Percentiles rank a stretch among this genome's conserved stretches.
phyloP scores from a whole-genome alignment of 129 eudicot species.

The carrot (Daucus carota) region DH1_v3.0 NC_030388.2:32480001-32480500 shows the following conservation, averaged over 20 bases:
- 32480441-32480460: neutral
- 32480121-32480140: conserved; percentile 1
- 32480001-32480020: no score
- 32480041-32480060: no score
- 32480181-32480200: neutral
- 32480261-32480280: neutral
- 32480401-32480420: neutral
- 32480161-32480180: conserved; percentile 6
- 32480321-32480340: no score
- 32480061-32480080: no score
- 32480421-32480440: neutral
- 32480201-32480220: conserved; percentile 6
- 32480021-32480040: no score
- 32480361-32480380: neutral
- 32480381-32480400: conserved; percentile 2
- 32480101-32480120: no score
- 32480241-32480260: conserved; percentile 7
- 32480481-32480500: neutral
- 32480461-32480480: neutral
- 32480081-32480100: no score
- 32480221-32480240: conserved; percentile 16
- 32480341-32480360: neutral
- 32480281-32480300: neutral
- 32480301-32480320: neutral
- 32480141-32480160: conserved; percentile 9